phyloP scores from a whole-genome alignment of 176 grass and related monocot species.

The Elaeis guineensis region DNA sequence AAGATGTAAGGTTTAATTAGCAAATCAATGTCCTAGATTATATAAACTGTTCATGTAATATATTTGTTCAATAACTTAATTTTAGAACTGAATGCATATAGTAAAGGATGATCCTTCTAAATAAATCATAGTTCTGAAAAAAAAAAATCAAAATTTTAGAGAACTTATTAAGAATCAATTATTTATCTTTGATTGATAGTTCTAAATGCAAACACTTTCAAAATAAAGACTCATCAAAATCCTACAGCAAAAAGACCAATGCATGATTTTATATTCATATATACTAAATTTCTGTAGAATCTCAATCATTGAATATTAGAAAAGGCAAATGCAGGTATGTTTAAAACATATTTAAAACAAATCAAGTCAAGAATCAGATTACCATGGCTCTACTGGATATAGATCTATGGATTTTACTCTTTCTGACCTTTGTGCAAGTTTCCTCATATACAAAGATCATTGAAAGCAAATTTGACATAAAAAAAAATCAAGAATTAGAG shows the following conservation, averaged over 20 bases:
- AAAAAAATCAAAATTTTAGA: not conserved
- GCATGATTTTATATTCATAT: not conserved
- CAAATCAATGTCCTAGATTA: too few relatives aligned
- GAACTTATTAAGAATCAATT: not conserved
- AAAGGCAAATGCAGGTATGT: too few relatives aligned
- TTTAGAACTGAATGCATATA: too few relatives aligned
- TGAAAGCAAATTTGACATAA: too few relatives aligned
- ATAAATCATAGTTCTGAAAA: too few relatives aligned
- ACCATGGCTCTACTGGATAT: conserved; percentile 97
- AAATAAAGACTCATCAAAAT: conserved; percentile 89
- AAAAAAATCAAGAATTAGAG: not conserved
- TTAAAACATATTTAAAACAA: too few relatives aligned
- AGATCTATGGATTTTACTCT: conserved; percentile 97
- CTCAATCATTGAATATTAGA: not conserved
- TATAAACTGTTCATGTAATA: too few relatives aligned
- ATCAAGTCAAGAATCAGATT: conserved; percentile 14
- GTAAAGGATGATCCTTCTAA: too few relatives aligned
- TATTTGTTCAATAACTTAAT: too few relatives aligned
- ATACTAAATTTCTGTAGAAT: not conserved
- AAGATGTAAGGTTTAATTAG: too few relatives aligned
- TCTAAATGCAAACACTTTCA: conserved; percentile 94
- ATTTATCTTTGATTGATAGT: conserved; percentile 84
- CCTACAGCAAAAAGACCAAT: too few relatives aligned
- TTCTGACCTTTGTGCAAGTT: conserved; percentile 90
- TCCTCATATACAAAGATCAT: conserved; percentile 59